A percentile compares a stretch with the other conserved stretches of the same genome.
Evolutionary conservation across 495 filamentous ascomycete genomes (phyloP).

Genomic region (Talaromyces nanjingensis): DNA sequence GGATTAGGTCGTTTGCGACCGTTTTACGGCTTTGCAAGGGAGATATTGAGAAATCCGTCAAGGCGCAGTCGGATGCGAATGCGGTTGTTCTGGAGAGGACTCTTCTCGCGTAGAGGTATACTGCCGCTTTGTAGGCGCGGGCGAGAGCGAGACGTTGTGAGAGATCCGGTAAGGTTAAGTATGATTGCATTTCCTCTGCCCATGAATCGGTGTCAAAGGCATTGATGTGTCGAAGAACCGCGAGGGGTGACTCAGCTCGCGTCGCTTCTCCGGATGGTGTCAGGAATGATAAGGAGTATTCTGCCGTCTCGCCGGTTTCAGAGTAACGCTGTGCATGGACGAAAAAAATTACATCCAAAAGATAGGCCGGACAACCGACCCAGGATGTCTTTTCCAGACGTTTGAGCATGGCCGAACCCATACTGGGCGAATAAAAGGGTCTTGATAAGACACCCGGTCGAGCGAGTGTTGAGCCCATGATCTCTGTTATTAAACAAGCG

Average conservation of each 20-base stretch:
- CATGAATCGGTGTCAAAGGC: slow-evolving; percentile 36
- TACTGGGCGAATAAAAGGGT: slow-evolving; percentile 34
- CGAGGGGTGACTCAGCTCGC: slow-evolving; percentile 24
- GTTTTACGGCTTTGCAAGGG: slow-evolving; percentile 23
- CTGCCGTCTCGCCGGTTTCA: slow-evolving; percentile 19
- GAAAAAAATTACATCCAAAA: slow-evolving; percentile 41
- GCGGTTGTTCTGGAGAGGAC: slow-evolving; percentile 29
- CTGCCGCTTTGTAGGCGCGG: slow-evolving; percentile 33
- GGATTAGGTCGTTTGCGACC: slow-evolving; percentile 29
- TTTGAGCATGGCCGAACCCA: slow-evolving; percentile 34
- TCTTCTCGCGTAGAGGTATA: slow-evolving; percentile 40
- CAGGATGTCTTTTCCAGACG: slow-evolving; percentile 42
- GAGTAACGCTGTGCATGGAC: slow-evolving; percentile 37
- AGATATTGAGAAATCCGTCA: slow-evolving; percentile 8
- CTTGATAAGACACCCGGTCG: slow-evolving; percentile 36
- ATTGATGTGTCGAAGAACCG: slow-evolving; percentile 36
- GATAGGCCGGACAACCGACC: slow-evolving; percentile 42
- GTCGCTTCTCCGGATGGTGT: slow-evolving; percentile 21
- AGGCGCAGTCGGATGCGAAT: neutral
- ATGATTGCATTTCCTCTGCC: slow-evolving; percentile 37
- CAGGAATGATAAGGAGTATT: slow-evolving; percentile 18
- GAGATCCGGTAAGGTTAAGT: slow-evolving; percentile 28
- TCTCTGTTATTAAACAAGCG: slow-evolving; percentile 38
- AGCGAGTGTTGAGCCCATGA: slow-evolving; percentile 43
- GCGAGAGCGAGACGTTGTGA: slow-evolving; percentile 36